Evolutionary conservation across 352 stramenopile species (phyloP).

Genomic region (Phytophthora crassamura): DNA sequence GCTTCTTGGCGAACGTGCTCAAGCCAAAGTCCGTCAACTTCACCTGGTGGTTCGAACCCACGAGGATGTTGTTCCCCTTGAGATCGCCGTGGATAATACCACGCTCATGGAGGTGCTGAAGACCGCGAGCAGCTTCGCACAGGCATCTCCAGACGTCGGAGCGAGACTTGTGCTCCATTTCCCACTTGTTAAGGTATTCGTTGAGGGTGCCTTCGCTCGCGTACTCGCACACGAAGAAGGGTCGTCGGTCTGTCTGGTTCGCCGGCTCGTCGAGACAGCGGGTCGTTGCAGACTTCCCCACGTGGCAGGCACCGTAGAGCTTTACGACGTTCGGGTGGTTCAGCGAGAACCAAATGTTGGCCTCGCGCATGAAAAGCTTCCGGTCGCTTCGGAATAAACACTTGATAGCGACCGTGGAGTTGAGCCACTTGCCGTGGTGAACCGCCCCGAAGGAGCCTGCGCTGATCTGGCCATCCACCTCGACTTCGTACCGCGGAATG

Average conservation of each 20-base stretch:
- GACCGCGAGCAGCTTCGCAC: constrained; percentile 33
- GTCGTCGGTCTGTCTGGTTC: constrained; percentile 21
- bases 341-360: constrained; percentile 43
- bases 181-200: constrained; percentile 28
- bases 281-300: constrained; percentile 23
- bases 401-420: constrained; percentile 46
- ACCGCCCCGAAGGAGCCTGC: constrained; percentile 37
- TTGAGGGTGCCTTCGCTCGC: constrained; percentile 34
- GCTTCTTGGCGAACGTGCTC: constrained; percentile 30
- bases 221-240: constrained; percentile 46
- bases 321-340: constrained; percentile 52
- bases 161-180: constrained; percentile 18
- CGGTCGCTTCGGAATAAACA: constrained; percentile 35
- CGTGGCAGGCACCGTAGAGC: constrained; percentile 46
- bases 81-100: constrained; percentile 82
- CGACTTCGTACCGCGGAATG: constrained; percentile 33
- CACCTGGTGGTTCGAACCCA: constrained; percentile 45
- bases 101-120: constrained; percentile 39
- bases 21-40: constrained; percentile 51
- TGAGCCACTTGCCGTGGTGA: constrained; percentile 37
- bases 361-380: constrained; percentile 42
- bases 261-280: constrained; percentile 23
- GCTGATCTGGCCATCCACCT: constrained; percentile 29
- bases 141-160: constrained; percentile 29
- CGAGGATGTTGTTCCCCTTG: constrained; percentile 86